Base-by-base conservation (phyloP, 768 basidiomycete species). In the Suillus decipiens region DNA sequence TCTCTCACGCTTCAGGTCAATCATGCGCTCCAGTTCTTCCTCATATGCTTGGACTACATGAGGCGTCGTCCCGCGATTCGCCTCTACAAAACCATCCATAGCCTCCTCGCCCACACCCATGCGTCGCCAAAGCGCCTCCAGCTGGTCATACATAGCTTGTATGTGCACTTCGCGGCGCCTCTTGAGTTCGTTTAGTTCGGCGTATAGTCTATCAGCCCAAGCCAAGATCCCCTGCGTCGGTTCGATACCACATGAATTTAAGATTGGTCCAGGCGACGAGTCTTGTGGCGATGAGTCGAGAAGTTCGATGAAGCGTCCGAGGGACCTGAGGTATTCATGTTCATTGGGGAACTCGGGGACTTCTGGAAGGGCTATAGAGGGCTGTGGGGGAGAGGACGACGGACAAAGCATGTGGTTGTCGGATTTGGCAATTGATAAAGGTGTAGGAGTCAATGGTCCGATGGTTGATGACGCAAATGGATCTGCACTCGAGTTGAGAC, bases 71-170 rank as follows among this genome's bases (percentile, higher is more conserved):
- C 96, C 96, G 34, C 92, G 81, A 72, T 96, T 76, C 24, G 73
- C 75, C 63, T 98, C 94, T 0, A 98, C 90, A 70, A 99, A 99
- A n/a, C 83, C 86, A 69, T 99, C 94, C 86, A 95, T 94, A 51
- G 89, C 89, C 0, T 75, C 77, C 55, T 95, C 92, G 0, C 82
- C 74, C 5, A 96, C 87, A 15, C 93, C 95, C 63, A 99, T 81
- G 61, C 95, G 79, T 63, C 83, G 83, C 96, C 96, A 99, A 3
- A 99, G 82, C 0, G 87, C 87, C 72, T 96, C 96, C 1, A 99
- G 83, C 66, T 94, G 88, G 74, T 99, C 95, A 71, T 95, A 99
- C 81, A 98, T 89, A 0, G 88, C 84, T 73, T 99, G 96, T 36
- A 99, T 98, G 66, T 89, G 87, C 1, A 84, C 77, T 70, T 96